phyloP scores from a whole-genome alignment of 306 rosid species.

The Glycine soja region DNA sequence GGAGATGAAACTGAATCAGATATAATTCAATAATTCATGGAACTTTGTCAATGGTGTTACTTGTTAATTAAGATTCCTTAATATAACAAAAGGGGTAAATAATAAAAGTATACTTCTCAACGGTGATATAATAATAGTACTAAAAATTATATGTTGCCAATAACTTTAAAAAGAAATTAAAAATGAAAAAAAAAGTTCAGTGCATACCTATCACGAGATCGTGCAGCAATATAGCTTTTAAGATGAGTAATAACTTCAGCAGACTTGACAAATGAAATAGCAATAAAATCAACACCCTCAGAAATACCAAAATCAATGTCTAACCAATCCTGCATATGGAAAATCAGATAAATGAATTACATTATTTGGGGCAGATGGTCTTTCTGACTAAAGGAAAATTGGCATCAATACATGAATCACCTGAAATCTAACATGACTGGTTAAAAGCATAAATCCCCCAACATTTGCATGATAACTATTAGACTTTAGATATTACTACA shows the following conservation, averaged over 20 bases:
- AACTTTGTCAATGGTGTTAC: background rate
- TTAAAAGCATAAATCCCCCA: conserved; percentile 20
- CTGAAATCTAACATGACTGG: conserved; percentile 16
- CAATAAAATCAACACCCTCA: conserved; percentile 93
- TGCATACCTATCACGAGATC: conserved; percentile 76
- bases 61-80: no score
- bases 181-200: background rate
- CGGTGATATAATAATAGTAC: conserved; percentile 2
- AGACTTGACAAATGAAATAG: conserved; percentile 97
- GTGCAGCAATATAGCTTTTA: conserved; percentile 96
- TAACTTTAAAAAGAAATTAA: background rate
- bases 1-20: conserved; percentile 16
- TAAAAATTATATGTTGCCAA: conserved; percentile 2
- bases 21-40: conserved; percentile 24
- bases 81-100: no score
- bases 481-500: conserved; percentile 12
- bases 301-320: conserved; percentile 98
- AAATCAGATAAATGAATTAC: conserved; percentile 48
- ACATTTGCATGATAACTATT: conserved; percentile 14
- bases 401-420: conserved; percentile 18
- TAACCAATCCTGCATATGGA: conserved; percentile 85
- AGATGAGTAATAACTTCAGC: conserved; percentile 99
- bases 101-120: background rate
- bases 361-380: conserved; percentile 11
- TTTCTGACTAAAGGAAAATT: conserved; percentile 17